Evolutionary conservation across 345 rosid species (phyloP), one percentile per base, ranked within the genome.

Genomic region (Laguncularia racemosa): DNA sequence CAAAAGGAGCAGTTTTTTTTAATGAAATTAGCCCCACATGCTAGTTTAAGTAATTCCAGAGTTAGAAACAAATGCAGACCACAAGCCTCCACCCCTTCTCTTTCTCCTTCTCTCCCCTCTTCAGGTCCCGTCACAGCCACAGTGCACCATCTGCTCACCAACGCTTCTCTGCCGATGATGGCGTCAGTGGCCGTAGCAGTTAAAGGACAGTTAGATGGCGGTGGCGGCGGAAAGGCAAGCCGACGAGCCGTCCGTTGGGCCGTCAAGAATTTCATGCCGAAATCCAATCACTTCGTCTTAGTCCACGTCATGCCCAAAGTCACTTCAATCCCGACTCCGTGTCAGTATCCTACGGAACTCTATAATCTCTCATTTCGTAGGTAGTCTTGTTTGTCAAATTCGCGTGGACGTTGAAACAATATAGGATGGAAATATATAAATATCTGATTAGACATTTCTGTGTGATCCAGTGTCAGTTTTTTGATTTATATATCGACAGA

Each of bases 191-290:
- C 81, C 4, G 77, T 88, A 50, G 90, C 95, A 43, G 87, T 91
- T 18, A 88, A 82, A 60, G 86, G 85, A 46, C 73, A 76, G 12
- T 54, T 51, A 5, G 76, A 78, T 20, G 70, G 73, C 49, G 60
- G 65, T 45, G 69, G 60, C 3, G 76, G 82, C 48, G 87, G 91
- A 46, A 70, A 65, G 18, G 86, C 84, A 62, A 91, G 92, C 72
- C 72, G 75, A 44, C 88, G 96, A 20, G 92, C 95, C 52, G 81
- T 84, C 69, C 83, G 81, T 8, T 91, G 95, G 98, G 84, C 90
- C 6, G 74, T 67, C 18, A 82, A 88, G 62, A 79, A 81, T 50
- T 70, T 84, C 62, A 47, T 71, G 50, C 72, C 81, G 2, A 44
- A 53, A 58, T 75, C 84, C 48, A 75, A 76, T 43, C 81, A 81